Percentiles rank a stretch among this genome's conserved stretches.
Conservation (phyloP, 805 yeast genomes). For the Barnettozyma botsteinii region DNA sequence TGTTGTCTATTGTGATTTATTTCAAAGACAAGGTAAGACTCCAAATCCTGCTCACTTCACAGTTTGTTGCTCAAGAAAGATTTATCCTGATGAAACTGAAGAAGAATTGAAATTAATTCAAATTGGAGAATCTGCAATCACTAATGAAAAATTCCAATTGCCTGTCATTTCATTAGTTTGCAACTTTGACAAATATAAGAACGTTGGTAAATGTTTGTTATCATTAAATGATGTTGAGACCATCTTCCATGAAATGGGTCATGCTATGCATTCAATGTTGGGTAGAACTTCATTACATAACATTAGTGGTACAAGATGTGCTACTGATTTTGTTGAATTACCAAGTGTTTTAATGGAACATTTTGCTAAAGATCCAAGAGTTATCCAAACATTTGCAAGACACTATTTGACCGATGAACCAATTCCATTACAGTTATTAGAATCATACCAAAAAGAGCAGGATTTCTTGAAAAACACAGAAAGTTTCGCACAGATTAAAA, state of each 20-base stretch:
- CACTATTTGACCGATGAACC: slow-evolving; percentile 60
- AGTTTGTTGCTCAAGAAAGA: slow-evolving; percentile 84
- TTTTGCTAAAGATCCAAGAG: slow-evolving; percentile 78
- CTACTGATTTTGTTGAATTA: slow-evolving; percentile 92
- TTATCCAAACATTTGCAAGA: slow-evolving; percentile 62
- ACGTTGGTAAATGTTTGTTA: slow-evolving; percentile 49
- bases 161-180: slow-evolving; percentile 90
- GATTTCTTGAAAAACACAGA: slow-evolving; percentile 61
- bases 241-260: slow-evolving; percentile 97
- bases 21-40: slow-evolving; percentile 68
- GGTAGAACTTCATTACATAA: slow-evolving; percentile 89
- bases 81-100: slow-evolving; percentile 48
- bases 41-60: slow-evolving; percentile 94
- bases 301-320: slow-evolving; percentile 91
- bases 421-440: slow-evolving; percentile 45
- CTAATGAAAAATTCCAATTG: slow-evolving; percentile 57
- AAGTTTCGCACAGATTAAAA: slow-evolving; percentile 77
- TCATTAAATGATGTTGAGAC: slow-evolving; percentile 83
- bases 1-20: slow-evolving; percentile 79
- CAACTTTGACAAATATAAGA: slow-evolving; percentile 51
- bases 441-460: slow-evolving; percentile 45
- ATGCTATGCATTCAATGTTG: slow-evolving; percentile 96
- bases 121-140: slow-evolving; percentile 28
- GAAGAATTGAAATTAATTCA: slow-evolving; percentile 33
- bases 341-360: slow-evolving; percentile 97